Base-by-base conservation (phyloP, 2,329 filamentous ascomycete genomes). In the Juglanconis sp. region DNA sequence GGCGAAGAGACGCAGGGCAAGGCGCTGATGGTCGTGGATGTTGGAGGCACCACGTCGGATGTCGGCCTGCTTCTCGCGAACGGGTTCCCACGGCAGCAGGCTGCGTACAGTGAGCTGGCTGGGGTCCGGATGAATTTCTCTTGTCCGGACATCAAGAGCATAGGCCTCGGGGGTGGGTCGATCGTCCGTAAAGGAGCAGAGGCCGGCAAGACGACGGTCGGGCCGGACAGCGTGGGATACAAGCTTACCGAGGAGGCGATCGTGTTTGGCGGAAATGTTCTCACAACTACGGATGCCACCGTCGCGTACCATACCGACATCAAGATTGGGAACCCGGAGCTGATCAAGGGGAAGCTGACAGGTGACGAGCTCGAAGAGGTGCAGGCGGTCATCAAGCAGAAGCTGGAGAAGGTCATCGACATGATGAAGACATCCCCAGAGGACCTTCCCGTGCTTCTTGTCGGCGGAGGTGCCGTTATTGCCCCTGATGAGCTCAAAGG, bases 11-110 rank as follows among this genome's bases (percentile, higher is more conserved):
- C 68, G 30, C 56, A 67, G 13, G 65, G 71, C 2, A 72, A 78
- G 57, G 71, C 74, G 0, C 72, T 79, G 65, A 83, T 88, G 74
- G 86, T 89, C 0, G 81, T 88, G 2, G 87, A 89, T 66, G 83
- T 89, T 56, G 87, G 87, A 0, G 86, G 87, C 3, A 89, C 87
- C 0, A 89, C 86, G 0, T 83, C 85, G 0, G 87, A 89, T 64
- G 83, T 87, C 10, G 85, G 87, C 0, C 70, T 87, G 0, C 70
- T 89, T 3, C 76, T 86, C 6, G 76, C 81, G 0, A 87, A 82
- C 53, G 86, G 87, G 0, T 86, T 89, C 53, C 87, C 87, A 0
- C 77, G 85, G 36, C 83, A 87, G 68, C 81, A 84, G 53, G 82
- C 85, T 5, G 84, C 85, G 0, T 88, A 85, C 63, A 86, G 82